Base-by-base conservation (phyloP, 192 early-diverging fungal genomes). In the Oehlia diaphana region DNA sequence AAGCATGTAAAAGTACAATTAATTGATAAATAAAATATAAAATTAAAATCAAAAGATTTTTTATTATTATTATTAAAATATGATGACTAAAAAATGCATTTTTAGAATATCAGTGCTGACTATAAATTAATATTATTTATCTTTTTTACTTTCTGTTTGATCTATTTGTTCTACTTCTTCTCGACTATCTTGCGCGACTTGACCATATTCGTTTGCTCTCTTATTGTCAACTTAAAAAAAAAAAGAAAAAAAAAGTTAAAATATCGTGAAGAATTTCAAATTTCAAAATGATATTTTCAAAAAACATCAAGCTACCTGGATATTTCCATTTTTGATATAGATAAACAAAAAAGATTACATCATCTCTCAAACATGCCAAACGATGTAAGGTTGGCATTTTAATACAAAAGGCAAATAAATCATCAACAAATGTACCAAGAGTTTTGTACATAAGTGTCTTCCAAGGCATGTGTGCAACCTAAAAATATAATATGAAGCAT, bases 381-480 rank as follows among this genome's bases (percentile, higher is more conserved):
- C 94, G 85, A 83, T 97, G 95, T 35, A 95, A 79, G 79, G 88
- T 92, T n/a, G 95, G 95, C 95, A 97, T 97, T 84, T 95, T 95
- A 86, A 97, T 96, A 28, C 94, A 90, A 84, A 96, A 97, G 14
- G 94, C 94, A 88, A 97, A 97, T 79, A 97, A 80, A 79, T 97
- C 96, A 83, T 97, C 95, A 78, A 91, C 87, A 68, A 91, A 89
- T 12, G 92, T 90, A 62, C 88, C 88, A 44, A 91, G 80, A 0
- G 88, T 89, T 83, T 97, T 97, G 88, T 97, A 97, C 92, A 95
- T 95, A 79, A 97, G 90, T 9, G 96, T 95, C 72, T 91, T 92
- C 93, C 94, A 95, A 8, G 95, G 95, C 96, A 97, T 97, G 80
- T 97, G 95, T 1, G 95, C 95, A 2, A 97, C 92, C 71, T 89